Conservation (phyloP, 371 early-diverging fungal species). For the Mucor velutinosus region DNA sequence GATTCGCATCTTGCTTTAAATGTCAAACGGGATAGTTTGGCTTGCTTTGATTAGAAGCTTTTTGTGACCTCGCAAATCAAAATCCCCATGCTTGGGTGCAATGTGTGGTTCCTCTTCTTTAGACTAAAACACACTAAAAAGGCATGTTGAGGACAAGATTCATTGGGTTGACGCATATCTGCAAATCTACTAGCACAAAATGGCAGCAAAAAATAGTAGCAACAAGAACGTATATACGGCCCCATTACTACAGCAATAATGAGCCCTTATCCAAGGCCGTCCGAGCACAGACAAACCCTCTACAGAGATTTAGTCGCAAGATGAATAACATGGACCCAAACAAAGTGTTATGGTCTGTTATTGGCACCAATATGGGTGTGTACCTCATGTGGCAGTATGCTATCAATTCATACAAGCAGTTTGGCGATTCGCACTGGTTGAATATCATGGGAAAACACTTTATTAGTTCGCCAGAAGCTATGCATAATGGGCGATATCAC, state of each 20-base stretch:
- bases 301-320: conserved; percentile 24
- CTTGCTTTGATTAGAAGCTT: not conserved
- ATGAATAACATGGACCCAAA: conserved; percentile 40
- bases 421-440: conserved; percentile 48
- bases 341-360: conserved; percentile 43
- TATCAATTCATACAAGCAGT: conserved; percentile 41
- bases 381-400: conserved; percentile 60
- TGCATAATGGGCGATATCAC: conserved; percentile 44
- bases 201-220: not conserved
- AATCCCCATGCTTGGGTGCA: not conserved
- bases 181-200: not conserved
- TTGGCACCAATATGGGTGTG: conserved; percentile 52
- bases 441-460: conserved; percentile 53
- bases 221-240: conserved; percentile 27
- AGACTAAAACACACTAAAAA: not conserved
- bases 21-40: not conserved
- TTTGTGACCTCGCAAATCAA: not conserved
- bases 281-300: conserved; percentile 25
- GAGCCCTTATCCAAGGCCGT: conserved; percentile 24
- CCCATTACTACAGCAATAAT: conserved; percentile 32
- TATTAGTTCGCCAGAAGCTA: conserved; percentile 36
- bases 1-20: not conserved
- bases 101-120: not conserved
- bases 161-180: not conserved
- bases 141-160: not conserved